These are phyloP conservation scores for Cladosporium oxysporum DNA, from an alignment of 2,329 filamentous ascomycete species.

Conservation along the genomic window DNA sequence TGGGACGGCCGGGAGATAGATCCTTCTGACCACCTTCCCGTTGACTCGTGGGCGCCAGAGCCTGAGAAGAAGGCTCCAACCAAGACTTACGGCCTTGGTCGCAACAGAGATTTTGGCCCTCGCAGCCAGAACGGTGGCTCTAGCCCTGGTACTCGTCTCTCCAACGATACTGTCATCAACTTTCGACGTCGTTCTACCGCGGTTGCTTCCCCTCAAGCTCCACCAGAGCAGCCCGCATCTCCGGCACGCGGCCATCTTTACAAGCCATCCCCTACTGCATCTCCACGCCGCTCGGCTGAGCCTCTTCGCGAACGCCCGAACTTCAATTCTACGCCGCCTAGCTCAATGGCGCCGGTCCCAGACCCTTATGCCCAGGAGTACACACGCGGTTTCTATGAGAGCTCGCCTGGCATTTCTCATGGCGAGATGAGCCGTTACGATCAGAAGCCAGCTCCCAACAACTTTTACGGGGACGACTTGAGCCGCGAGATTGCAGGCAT, in stretches of 20 bases:
- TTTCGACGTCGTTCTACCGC: constrained; percentile 46
- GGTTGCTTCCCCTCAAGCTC: constrained; percentile 37
- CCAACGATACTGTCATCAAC: constrained; percentile 37
- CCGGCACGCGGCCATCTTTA: constrained; percentile 62
- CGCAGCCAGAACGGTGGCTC: constrained; percentile 25
- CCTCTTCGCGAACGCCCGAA: constrained; percentile 43
- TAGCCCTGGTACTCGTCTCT: constrained; percentile 25
- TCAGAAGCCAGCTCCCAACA: constrained; percentile 49
- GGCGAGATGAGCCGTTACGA: constrained; percentile 32
- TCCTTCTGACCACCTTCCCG: constrained; percentile 76
- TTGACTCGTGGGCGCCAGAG: constrained; percentile 76
- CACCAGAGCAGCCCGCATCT: constrained; percentile 30
- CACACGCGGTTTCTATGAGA: constrained; percentile 37
- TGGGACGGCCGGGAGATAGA: constrained; percentile 76
- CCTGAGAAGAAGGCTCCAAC: constrained; percentile 60
- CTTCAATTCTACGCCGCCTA: constrained; percentile 41
- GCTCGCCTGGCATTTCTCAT: constrained; percentile 36
- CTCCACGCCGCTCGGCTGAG: constrained; percentile 22
- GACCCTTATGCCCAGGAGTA: constrained; percentile 57
- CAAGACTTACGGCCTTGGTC: constrained; percentile 39
- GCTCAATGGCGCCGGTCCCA: constrained; percentile 34
- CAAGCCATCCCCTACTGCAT: constrained; percentile 52
- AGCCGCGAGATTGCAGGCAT: constrained; percentile 67
- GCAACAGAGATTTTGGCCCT: constrained; percentile 38
- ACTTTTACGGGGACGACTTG: constrained; percentile 52